Conservation (phyloP, 495 filamentous ascomycete species). For the Neurospora tetrasperma region DNA sequence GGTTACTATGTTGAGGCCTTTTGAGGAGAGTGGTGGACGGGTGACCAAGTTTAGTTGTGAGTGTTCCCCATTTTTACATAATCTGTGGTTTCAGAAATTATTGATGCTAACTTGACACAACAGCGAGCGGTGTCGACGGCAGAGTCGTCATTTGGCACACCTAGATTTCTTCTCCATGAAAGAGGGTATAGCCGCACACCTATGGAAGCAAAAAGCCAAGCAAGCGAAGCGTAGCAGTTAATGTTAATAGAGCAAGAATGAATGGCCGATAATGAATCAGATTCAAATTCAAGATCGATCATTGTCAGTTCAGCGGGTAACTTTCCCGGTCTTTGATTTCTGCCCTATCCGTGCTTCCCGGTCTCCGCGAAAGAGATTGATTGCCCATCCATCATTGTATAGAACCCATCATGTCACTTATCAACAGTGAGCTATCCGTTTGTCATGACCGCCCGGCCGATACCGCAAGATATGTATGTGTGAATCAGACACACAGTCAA, state of each 20-base stretch:
- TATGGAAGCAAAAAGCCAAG: neutral
- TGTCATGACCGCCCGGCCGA: neutral
- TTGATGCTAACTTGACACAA: constrained; percentile 28
- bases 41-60: constrained; percentile 84
- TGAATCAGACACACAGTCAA: neutral
- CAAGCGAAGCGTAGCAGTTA: neutral
- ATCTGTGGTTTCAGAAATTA: neutral
- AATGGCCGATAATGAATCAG: neutral
- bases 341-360: neutral
- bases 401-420: neutral
- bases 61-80: constrained; percentile 21
- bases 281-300: neutral
- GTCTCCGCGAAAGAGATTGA: neutral
- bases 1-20: constrained; percentile 70
- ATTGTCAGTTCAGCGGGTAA: neutral
- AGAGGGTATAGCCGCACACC: neutral
- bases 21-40: constrained; percentile 51
- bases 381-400: neutral
- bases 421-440: neutral
- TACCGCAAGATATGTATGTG: neutral
- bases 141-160: constrained; percentile 73
- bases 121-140: constrained; percentile 89
- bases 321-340: constrained; percentile 3
- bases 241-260: neutral
- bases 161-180: constrained; percentile 12